Evolutionary conservation across 495 filamentous ascomycete genomes (phyloP), one percentile per base, ranked within the genome.

Genomic region (Rostrohypoxylon terebratum): DNA sequence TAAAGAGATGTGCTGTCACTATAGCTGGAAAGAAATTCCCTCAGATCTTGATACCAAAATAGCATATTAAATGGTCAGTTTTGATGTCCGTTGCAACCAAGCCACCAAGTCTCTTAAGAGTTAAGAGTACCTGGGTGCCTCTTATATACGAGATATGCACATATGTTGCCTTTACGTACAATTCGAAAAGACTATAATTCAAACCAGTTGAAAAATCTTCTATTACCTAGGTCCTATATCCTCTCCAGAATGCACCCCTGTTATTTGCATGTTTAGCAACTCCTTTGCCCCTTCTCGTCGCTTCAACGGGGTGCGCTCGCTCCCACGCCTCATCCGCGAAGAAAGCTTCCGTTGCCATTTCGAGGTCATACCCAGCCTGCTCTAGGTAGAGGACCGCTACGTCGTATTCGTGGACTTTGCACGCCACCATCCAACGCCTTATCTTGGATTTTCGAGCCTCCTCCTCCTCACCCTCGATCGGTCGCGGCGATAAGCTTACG

Each of bases 361-460:
- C 85, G 16, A 93, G 80, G 50, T 93, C 84, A 78, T 91, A 93
- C 14, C 86, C 84, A 14, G 84, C 82, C 73, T 89, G 88, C 61
- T 90, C 81, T 28, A 94, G 78, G 73, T 94, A 95, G 28, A 93
- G 75, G 10, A 91, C 68, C 7, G 92, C 92, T 18, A 92, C 81
- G 73, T 93, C 88, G 64, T 93, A 93, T 81, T 94, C 91, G 23
- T 87, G 74, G 23, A 90, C 90, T 73, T 93, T 93, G 77, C 86
- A 90, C 1, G 83, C 82, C 13, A 92, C 85, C 91, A 92, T 92
- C 84, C 85, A 94, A 60, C 88, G 82, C 44, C 92, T 84, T 36
- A 93, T 83, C 72, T 88, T 89, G 11, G 80, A 81, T 77, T 90
- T 92, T 42, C 87, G 84, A 25, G 82, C 81, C 73, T 90, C 89